Percentiles rank a stretch among this genome's conserved stretches.
These are phyloP conservation scores for Graphilbum ipis-grandicollis DNA, from an alignment of 2,329 filamentous ascomycete genomes.

Conservation along the genomic window DNA sequence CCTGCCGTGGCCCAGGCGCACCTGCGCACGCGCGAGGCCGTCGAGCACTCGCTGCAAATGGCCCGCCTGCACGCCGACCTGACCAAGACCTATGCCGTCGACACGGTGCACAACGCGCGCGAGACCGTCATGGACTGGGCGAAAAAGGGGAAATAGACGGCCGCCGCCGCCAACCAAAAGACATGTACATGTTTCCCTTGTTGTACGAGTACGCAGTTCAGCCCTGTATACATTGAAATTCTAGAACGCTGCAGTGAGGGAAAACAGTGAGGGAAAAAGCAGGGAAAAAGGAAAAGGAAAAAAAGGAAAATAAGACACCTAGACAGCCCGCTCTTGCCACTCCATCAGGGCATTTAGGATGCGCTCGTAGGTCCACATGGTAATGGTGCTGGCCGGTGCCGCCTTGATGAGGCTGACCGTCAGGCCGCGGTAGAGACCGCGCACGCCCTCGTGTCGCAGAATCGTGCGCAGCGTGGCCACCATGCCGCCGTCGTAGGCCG, in stretches of 20 bases:
- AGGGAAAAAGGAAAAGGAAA: too few relatives aligned
- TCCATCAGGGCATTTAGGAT: conserved; percentile 29
- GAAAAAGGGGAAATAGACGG: conserved; percentile 57
- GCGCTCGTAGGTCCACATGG: conserved; percentile 88
- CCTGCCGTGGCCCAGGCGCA: conserved; percentile 74
- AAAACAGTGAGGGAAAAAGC: too few relatives aligned
- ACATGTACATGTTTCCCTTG: too few relatives aligned
- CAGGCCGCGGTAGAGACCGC: conserved; percentile 75
- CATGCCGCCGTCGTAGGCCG: conserved; percentile 56
- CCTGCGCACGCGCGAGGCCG: conserved; percentile 48
- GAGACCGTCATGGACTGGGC: conserved; percentile 78
- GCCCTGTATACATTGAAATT: too few relatives aligned
- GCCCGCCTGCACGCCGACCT: conserved; percentile 59
- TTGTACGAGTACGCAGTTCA: too few relatives aligned
- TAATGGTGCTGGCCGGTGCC: conserved; percentile 80
- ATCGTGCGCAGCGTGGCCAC: conserved; percentile 50
- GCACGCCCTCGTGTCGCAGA: conserved; percentile 51
- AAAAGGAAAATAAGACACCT: not conserved
- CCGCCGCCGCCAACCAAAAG: too few relatives aligned
- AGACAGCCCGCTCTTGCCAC: not conserved
- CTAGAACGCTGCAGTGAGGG: too few relatives aligned
- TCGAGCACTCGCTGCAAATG: conserved; percentile 53
- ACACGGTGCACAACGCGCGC: conserved; percentile 59
- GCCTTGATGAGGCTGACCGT: conserved; percentile 83
- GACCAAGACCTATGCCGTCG: conserved; percentile 56